phyloP scores from a whole-genome alignment of 2,329 filamentous ascomycete species.

The Pseudopithomyces maydicus region DNA sequence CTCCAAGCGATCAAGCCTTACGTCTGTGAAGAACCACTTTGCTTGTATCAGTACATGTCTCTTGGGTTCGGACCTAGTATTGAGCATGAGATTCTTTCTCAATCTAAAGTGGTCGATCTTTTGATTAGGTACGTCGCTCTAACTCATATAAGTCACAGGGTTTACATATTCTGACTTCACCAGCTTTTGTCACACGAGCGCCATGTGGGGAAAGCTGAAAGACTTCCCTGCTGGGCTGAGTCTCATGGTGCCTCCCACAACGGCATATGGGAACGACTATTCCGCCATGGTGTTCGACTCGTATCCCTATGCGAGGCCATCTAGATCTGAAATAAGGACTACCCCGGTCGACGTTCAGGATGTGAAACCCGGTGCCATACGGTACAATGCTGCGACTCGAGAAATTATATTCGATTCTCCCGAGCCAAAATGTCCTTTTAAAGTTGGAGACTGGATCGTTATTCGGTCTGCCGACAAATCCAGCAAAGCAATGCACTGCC shows the following conservation, averaged over 20 bases:
- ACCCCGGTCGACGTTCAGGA: neutral
- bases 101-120: slow-evolving; percentile 83
- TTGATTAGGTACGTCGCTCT: slow-evolving; percentile 59
- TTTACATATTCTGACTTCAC: too few relatives aligned
- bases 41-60: slow-evolving; percentile 85
- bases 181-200: slow-evolving; percentile 73
- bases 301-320: neutral
- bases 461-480: slow-evolving; percentile 32
- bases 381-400: slow-evolving; percentile 42
- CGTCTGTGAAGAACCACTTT: slow-evolving; percentile 76
- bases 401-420: slow-evolving; percentile 51
- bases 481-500: slow-evolving; percentile 51
- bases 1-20: slow-evolving; percentile 74
- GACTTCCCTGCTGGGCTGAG: slow-evolving; percentile 64
- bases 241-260: slow-evolving; percentile 54
- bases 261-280: slow-evolving; percentile 24
- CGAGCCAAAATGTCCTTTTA: slow-evolving; percentile 42
- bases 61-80: slow-evolving; percentile 85
- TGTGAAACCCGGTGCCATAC: slow-evolving; percentile 15
- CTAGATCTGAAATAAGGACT: neutral
- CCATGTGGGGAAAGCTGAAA: slow-evolving; percentile 50
- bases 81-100: slow-evolving; percentile 80
- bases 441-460: slow-evolving; percentile 59
- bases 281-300: neutral
- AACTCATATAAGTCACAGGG: too few relatives aligned